Evolutionary conservation across 768 basidiomycete genomes (phyloP).

Genomic region (Daedaleopsis sinensis): DNA sequence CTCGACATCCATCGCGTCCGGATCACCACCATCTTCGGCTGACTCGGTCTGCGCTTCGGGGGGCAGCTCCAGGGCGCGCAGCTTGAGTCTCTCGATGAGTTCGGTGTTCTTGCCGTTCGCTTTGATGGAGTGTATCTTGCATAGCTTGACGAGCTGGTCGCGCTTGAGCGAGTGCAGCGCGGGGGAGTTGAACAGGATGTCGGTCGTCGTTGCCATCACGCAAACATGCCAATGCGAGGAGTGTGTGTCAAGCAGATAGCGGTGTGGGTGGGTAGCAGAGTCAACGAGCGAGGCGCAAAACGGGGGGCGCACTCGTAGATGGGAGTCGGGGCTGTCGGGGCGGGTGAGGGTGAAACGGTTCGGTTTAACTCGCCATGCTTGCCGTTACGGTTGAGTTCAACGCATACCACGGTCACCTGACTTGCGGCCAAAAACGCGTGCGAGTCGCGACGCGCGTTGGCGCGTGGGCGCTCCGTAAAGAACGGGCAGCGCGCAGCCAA

Average conservation of each 20-base stretch:
- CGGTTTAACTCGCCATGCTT: background rate
- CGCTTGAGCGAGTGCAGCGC: constrained; percentile 84
- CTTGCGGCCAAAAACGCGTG: background rate
- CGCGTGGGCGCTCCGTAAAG: background rate
- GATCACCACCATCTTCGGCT: constrained; percentile 53
- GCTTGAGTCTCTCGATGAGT: constrained; percentile 67
- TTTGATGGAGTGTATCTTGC: constrained; percentile 82
- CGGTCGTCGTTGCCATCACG: constrained; percentile 53
- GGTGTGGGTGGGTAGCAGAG: background rate
- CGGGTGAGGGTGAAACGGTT: background rate
- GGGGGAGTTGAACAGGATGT: constrained; percentile 84
- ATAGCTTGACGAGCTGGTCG: constrained; percentile 81
- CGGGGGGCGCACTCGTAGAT: background rate
- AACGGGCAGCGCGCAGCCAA: background rate
- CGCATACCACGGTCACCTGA: background rate
- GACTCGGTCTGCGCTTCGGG: constrained; percentile 42
- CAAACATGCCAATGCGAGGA: background rate
- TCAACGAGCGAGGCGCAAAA: background rate
- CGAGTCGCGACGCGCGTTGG: background rate
- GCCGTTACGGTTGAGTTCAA: background rate
- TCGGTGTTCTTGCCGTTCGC: constrained; percentile 80
- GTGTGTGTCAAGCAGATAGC: background rate
- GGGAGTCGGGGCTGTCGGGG: background rate
- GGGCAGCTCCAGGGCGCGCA: constrained; percentile 67
- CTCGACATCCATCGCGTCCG: constrained; percentile 44